Evolutionary conservation across 1,139 yeast species (phyloP).

Genomic region (Scheffersomyces segobiensis): DNA sequence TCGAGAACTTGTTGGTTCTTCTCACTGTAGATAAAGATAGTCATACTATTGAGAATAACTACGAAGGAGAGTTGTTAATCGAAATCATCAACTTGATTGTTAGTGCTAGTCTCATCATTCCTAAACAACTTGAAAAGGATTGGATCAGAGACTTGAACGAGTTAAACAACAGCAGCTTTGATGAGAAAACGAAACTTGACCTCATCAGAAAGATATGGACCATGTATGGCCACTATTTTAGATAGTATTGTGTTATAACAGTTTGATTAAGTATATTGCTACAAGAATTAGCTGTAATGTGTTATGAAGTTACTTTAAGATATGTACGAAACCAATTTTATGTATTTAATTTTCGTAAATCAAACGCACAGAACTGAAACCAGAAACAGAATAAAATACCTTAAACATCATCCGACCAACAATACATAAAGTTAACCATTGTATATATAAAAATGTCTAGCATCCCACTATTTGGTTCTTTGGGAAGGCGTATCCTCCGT

Average conservation of each 20-base stretch:
- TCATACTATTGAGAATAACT: conserved; percentile 8
- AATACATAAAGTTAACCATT: neutral
- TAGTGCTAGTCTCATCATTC: conserved; percentile 49
- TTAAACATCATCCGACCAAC: conserved; percentile 1
- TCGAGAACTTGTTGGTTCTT: conserved; percentile 52
- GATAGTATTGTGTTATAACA: conserved; percentile 10
- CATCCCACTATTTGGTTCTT: conserved; percentile 37
- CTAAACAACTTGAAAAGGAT: conserved; percentile 43
- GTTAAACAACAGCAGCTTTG: conserved; percentile 34
- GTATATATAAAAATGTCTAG: neutral
- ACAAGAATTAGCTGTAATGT: too few relatives aligned
- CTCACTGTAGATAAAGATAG: conserved; percentile 10
- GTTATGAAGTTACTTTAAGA: neutral
- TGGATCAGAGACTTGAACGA: conserved; percentile 62
- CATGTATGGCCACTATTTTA: conserved; percentile 45
- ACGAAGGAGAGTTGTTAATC: conserved; percentile 55
- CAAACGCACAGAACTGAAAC: neutral
- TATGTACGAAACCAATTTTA: neutral
- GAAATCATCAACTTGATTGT: conserved; percentile 57
- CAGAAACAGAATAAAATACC: conserved; percentile 2
- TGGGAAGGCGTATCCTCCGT: conserved; percentile 69
- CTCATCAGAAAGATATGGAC: conserved; percentile 58
- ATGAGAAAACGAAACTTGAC: conserved; percentile 34
- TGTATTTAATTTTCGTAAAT: neutral
- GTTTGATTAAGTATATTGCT: too few relatives aligned